phyloP scores from a whole-genome alignment of 495 filamentous ascomycete genomes.

The Lepidopterella palustris region DNA sequence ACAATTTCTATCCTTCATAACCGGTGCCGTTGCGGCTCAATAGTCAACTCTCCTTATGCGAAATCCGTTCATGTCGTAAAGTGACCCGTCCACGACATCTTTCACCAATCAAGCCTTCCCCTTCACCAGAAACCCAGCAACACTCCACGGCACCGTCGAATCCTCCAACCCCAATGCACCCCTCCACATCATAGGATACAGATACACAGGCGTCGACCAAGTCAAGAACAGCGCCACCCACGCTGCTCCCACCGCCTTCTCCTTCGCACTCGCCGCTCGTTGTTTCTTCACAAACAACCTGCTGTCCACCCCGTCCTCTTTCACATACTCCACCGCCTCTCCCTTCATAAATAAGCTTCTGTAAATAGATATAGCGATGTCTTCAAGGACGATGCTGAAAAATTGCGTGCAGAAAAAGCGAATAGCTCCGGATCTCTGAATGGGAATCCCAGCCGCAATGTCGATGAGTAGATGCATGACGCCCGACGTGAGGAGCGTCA shows the following conservation, averaged over 20 bases:
- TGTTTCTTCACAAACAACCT: no score
- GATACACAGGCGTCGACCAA: slow-evolving; percentile 1
- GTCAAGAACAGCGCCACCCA: slow-evolving; percentile 5
- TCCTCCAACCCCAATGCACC: not conserved
- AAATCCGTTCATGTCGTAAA: no score
- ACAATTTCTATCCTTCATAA: no score
- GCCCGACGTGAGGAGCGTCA: slow-evolving; percentile 36
- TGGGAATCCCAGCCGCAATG: slow-evolving; percentile 18
- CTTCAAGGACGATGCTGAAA: slow-evolving; percentile 36
- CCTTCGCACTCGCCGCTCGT: not conserved
- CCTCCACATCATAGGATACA: slow-evolving; percentile 10
- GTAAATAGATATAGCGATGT: slow-evolving; percentile 6
- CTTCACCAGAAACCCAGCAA: not conserved
- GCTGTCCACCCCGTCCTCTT: no score
- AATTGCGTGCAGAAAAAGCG: slow-evolving; percentile 35
- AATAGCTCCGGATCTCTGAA: slow-evolving; percentile 24
- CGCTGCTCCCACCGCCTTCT: not conserved
- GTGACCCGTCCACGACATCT: no score
- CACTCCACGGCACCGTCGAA: slow-evolving; percentile 5
- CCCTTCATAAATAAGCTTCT: no score
- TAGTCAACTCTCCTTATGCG: no score
- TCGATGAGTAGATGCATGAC: slow-evolving; percentile 32
- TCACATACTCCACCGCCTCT: no score
- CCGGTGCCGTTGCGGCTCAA: no score
- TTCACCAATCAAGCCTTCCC: no score